phyloP scores from a whole-genome alignment of 805 yeast genomes.

The Pichia cephalocereana region DNA sequence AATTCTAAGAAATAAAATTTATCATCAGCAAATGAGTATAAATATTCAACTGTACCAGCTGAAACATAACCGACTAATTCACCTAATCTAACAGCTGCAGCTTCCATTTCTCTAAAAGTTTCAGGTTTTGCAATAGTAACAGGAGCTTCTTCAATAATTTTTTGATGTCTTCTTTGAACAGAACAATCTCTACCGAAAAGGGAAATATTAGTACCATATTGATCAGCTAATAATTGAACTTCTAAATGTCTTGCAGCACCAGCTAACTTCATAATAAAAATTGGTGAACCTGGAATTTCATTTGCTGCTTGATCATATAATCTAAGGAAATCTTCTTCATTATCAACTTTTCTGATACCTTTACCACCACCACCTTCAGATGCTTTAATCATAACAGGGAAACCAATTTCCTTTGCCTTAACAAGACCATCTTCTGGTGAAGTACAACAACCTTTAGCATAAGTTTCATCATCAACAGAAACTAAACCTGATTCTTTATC shows the following conservation, averaged over 20 bases:
- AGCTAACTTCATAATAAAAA: constrained; percentile 94
- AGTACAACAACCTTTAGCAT: constrained; percentile 79
- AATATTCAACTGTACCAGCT: constrained; percentile 98
- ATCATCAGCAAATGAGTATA: constrained; percentile 89
- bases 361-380: constrained; percentile 99
- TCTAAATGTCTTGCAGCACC: constrained; percentile 97
- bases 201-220: constrained; percentile 95
- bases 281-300: constrained; percentile 98
- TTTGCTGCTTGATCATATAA: constrained; percentile 89
- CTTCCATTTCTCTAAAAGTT: constrained; percentile 87
- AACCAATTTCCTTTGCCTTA: constrained; percentile 82
- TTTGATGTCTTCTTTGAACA: constrained; percentile 98
- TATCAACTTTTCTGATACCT: constrained; percentile 95
- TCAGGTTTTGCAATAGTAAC: constrained; percentile 86
- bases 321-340: constrained; percentile 66
- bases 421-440: constrained; percentile 82
- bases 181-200: constrained; percentile 98
- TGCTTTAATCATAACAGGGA: constrained; percentile 98
- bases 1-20: constrained; percentile 93
- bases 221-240: constrained; percentile 96
- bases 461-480: constrained; percentile 76
- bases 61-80: constrained; percentile 95
- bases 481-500: constrained; percentile 70
- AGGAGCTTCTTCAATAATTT: constrained; percentile 98
- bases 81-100: constrained; percentile 96